These are phyloP conservation scores for Sporothrix mexicana DNA, from an alignment of 2,329 filamentous ascomycete species.

Conservation along the genomic window DNA sequence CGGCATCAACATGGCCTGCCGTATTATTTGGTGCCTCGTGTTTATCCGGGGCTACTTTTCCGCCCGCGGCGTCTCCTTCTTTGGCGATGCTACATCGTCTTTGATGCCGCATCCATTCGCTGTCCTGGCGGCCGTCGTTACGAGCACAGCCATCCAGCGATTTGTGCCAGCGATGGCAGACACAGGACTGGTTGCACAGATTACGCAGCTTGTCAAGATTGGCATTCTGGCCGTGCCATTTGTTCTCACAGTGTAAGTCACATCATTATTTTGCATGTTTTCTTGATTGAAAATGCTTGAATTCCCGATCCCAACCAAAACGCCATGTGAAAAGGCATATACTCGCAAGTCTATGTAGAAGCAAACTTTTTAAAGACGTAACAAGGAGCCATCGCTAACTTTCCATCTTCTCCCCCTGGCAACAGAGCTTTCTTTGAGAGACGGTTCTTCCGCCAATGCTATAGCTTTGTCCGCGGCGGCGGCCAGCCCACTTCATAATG, in stretches of 20 bases:
- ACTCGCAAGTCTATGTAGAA: constrained; percentile 16
- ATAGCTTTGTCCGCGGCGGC: constrained; percentile 40
- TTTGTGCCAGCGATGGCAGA: constrained; percentile 39
- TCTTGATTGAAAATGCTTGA: constrained; percentile 14
- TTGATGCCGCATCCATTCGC: constrained; percentile 54
- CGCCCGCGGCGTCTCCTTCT: constrained; percentile 46
- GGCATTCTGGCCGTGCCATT: constrained; percentile 59
- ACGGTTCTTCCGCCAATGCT: constrained; percentile 58
- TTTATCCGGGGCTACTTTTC: constrained; percentile 74
- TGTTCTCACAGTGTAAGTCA: constrained; percentile 64
- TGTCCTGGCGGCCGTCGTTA: constrained; percentile 52
- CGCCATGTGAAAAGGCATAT: constrained; percentile 21
- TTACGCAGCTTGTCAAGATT: constrained; percentile 54
- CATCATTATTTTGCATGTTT: constrained; percentile 24
- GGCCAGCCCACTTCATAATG: not conserved
- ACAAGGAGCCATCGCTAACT: constrained; percentile 25
- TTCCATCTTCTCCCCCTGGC: not conserved
- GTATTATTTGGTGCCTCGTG: constrained; percentile 77
- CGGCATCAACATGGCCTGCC: constrained; percentile 83
- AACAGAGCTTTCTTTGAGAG: constrained; percentile 61
- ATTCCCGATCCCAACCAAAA: constrained; percentile 24
- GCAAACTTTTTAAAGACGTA: constrained; percentile 18
- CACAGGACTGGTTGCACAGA: constrained; percentile 45
- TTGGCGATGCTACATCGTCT: constrained; percentile 49
- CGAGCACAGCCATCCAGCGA: constrained; percentile 50